Evolutionary conservation across 257 asterid genomes (phyloP), one percentile per base, ranked within the genome.

Genomic region (Forsythia suspensa): DNA sequence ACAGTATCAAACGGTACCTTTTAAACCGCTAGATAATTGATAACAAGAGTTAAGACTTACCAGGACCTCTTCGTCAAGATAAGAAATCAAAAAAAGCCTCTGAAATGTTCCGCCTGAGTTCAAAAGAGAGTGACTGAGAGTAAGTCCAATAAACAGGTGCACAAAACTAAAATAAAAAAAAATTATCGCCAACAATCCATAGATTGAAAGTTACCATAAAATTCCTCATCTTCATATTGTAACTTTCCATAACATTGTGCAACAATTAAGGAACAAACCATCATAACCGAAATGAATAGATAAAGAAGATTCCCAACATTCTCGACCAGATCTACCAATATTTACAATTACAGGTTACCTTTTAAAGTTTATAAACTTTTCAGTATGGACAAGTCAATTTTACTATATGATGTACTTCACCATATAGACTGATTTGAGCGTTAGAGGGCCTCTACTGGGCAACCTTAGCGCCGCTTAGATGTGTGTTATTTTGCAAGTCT

Each of bases 41-140:
- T 76, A 59, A 44, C 71, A 71, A 68, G 15, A 20, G 21, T 6
- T 20, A 40, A 40, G 21, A 80, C 91, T 81, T 80, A 94, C 97
- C 91, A 94, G 83, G 81, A 94, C 89, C 89, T 91, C 98, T 8
- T 94, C 98, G 74, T 92, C 97, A 70, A 94, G 98, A 83, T 94
- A 94, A 21, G 98, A 91, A 52, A 94, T 92, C 90, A 94, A 79
- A 77, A 92, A 86, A 57, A 91, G 80, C 84, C 97, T 88, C 82
- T 89, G 91, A 21, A 86, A 84, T 40, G 84, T 75, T 81, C 96
- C 94, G 40, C 97, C 98, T 94, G 90, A 74, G 43, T 71, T 82
- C 12, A 39, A 29, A 84, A 63, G 73, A 57, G 46, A 73, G 68
- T 21, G 24, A 57, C 21, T 52, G 67, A 48, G 67, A 57, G 10